These are phyloP conservation scores for Gymnopilus junonius DNA, from an alignment of 768 basidiomycete genomes.

Conservation along the genomic window DNA sequence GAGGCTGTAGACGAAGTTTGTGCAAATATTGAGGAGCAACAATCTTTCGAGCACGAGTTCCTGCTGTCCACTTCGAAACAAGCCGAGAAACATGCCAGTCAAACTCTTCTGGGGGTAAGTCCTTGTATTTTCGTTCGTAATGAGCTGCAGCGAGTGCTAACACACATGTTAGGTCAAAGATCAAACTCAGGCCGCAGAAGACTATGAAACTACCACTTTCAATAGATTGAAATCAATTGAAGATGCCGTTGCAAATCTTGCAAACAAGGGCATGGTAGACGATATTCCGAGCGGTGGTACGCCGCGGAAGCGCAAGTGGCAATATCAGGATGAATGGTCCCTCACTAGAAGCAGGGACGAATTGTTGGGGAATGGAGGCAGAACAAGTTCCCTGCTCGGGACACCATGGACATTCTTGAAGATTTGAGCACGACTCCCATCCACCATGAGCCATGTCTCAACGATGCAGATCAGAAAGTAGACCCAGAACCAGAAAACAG, in stretches of 20 bases:
- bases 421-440: not conserved
- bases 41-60: conserved; percentile 53
- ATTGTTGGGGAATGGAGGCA: conserved; percentile 57
- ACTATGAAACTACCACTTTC: conserved; percentile 46
- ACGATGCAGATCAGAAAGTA: conserved; percentile 6
- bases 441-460: conserved; percentile 6
- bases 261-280: conserved; percentile 60
- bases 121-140: not conserved
- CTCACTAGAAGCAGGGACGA: conserved; percentile 66
- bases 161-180: conserved; percentile 34
- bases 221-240: conserved; percentile 53
- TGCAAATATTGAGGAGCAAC: conserved; percentile 54
- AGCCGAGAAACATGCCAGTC: conserved; percentile 42
- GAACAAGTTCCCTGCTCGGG: not conserved
- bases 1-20: conserved; percentile 58
- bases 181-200: conserved; percentile 12
- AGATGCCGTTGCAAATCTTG: conserved; percentile 52
- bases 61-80: conserved; percentile 54
- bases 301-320: conserved; percentile 76
- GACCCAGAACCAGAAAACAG: conserved; percentile 14
- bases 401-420: conserved; percentile 26
- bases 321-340: conserved; percentile 73
- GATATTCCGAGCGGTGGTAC: conserved; percentile 75
- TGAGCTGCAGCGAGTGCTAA: conserved; percentile 2
- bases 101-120: conserved; percentile 58